Evolutionary conservation across 768 basidiomycete species (phyloP).

Genomic region (Chalciporus chontae): DNA sequence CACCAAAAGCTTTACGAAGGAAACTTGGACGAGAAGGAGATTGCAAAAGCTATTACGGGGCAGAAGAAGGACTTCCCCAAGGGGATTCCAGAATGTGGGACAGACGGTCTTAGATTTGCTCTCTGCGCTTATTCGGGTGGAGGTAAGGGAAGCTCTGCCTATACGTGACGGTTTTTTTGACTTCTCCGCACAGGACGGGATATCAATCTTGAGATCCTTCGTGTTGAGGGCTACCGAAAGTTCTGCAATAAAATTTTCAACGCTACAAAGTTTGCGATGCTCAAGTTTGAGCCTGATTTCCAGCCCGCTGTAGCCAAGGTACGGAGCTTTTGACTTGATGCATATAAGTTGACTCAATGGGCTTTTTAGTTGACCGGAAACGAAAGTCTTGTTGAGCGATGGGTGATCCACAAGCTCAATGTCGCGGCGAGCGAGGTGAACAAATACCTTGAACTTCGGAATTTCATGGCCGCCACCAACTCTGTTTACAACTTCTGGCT

Average conservation of each 20-base stretch:
- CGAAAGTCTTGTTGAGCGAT: constrained; percentile 89
- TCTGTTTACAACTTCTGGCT: constrained; percentile 93
- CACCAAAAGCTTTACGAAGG: constrained; percentile 87
- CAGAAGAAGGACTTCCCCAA: constrained; percentile 99
- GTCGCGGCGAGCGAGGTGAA: constrained; percentile 76
- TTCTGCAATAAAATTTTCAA: constrained; percentile 99
- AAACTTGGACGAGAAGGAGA: constrained; percentile 91
- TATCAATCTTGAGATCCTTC: constrained; percentile 93
- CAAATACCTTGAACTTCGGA: constrained; percentile 67
- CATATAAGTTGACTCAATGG: background rate
- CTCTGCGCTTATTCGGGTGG: constrained; percentile 91
- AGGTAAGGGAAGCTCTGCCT: constrained; percentile 42
- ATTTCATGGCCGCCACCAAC: constrained; percentile 90
- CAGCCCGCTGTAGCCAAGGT: constrained; percentile 72
- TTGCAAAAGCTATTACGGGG: constrained; percentile 83
- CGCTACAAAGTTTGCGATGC: constrained; percentile 98
- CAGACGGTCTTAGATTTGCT: constrained; percentile 93
- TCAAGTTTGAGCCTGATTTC: constrained; percentile 85
- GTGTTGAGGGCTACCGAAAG: constrained; percentile 97
- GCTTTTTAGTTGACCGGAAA: constrained; percentile 71
- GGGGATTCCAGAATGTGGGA: constrained; percentile 98
- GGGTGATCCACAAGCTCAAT: constrained; percentile 95
- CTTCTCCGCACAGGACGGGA: constrained; percentile 67
- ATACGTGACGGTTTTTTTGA: background rate
- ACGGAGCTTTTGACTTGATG: constrained; percentile 9